These are phyloP conservation scores for Sextonia rubra DNA, from an alignment of 164 flowering plant species.

Conservation along the genomic window DNA sequence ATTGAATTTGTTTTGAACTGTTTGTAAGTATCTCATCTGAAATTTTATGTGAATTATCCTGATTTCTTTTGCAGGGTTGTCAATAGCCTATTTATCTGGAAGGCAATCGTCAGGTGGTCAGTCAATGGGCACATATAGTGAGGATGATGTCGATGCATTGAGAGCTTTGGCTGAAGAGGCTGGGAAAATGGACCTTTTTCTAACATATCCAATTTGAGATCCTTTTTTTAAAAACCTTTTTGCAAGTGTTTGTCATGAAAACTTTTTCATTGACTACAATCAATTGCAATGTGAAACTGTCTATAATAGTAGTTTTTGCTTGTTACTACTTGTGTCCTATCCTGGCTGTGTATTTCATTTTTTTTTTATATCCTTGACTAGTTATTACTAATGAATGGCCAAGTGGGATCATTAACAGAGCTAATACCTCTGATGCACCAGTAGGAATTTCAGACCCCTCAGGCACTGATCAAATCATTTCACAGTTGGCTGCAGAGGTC, in stretches of 20 bases:
- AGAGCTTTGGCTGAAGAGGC: constrained; percentile 91
- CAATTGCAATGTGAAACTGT: not conserved
- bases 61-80: constrained; percentile 45
- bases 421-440: constrained; percentile 47
- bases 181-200: constrained; percentile 73
- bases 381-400: constrained; percentile 94
- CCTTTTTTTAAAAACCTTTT: too few species aligned
- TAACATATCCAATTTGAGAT: constrained; percentile 72
- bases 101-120: constrained; percentile 48
- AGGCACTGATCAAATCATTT: constrained; percentile 49
- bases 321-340: not conserved
- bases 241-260: not conserved
- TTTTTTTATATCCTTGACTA: constrained; percentile 53
- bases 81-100: constrained; percentile 86
- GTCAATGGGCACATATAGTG: constrained; percentile 61
- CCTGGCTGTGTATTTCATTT: not conserved
- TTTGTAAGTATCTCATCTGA: not conserved
- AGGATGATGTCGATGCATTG: constrained; percentile 87
- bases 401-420: constrained; percentile 56
- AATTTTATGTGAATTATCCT: not conserved
- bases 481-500: constrained; percentile 80
- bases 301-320: not conserved
- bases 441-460: constrained; percentile 47
- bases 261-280: not conserved
- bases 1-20: not conserved